These are phyloP conservation scores for Ogataea glucozyma DNA, from an alignment of 805 yeast genomes.

Conservation along the genomic window DNA sequence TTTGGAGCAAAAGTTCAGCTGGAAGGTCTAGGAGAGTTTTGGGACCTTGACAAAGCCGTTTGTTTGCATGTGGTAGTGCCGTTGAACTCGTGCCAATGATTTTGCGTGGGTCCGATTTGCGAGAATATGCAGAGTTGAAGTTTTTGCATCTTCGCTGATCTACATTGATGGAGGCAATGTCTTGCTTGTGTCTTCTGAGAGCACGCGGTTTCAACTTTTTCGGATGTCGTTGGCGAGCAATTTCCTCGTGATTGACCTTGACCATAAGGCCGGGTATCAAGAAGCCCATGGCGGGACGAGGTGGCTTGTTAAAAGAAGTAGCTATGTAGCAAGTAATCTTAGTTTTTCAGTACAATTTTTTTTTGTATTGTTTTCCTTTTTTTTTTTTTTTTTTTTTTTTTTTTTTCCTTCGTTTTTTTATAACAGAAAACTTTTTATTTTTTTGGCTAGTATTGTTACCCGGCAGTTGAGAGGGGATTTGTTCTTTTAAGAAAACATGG, in stretches of 20 bases:
- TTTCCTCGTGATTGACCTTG: conserved; percentile 1
- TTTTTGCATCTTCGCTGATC: conserved; percentile 5
- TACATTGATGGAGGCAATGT: conserved; percentile 7
- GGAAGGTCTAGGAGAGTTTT: conserved; percentile 18
- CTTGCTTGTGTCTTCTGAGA: conserved; percentile 8
- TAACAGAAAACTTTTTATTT: too few species aligned
- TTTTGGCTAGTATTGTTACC: too few species aligned
- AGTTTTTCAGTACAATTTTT: too few species aligned
- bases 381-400: too few species aligned
- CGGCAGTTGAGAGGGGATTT: too few species aligned
- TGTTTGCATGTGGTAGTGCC: background rate
- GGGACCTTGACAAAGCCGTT: background rate
- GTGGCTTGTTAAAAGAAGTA: too few species aligned
- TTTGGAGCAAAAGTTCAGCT: conserved; percentile 20
- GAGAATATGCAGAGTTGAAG: conserved; percentile 9
- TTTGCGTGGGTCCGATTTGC: background rate
- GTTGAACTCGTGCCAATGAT: background rate
- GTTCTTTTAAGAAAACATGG: too few species aligned
- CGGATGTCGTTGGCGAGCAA: conserved; percentile 1
- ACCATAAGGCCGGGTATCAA: conserved; percentile 3
- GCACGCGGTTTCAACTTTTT: conserved; percentile 7
- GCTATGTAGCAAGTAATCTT: too few species aligned
- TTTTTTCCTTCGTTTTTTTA: too few species aligned
- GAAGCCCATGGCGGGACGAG: conserved; percentile 2
- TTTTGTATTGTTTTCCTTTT: too few species aligned